Percentiles rank a stretch among this genome's conserved stretches.
These are phyloP conservation scores for Pleurotus giganteus DNA, from an alignment of 768 basidiomycete species.

Conservation along the genomic window DNA sequence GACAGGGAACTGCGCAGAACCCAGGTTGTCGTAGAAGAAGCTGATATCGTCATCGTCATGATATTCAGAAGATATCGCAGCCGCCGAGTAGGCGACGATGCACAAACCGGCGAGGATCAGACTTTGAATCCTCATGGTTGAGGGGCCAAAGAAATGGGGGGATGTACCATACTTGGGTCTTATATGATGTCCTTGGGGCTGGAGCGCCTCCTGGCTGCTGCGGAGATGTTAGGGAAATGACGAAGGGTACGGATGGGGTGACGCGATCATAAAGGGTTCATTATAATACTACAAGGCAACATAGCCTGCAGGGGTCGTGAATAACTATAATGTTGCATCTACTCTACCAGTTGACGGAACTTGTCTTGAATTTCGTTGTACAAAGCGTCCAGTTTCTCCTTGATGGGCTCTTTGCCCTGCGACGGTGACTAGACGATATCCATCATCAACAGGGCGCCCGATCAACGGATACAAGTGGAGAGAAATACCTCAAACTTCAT, in stretches of 20 bases:
- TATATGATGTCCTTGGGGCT: not conserved
- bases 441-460: conserved; percentile 1
- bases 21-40: not conserved
- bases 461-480: not conserved
- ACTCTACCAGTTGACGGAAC: conserved; percentile 85
- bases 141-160: not conserved
- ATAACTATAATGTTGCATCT: conserved; percentile 15
- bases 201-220: not conserved
- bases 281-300: conserved; percentile 12
- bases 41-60: not conserved
- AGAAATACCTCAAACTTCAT: conserved; percentile 93
- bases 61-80: not conserved
- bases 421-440: conserved; percentile 69
- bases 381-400: conserved; percentile 77
- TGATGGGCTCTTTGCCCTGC: conserved; percentile 82
- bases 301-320: conserved; percentile 18
- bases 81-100: not conserved
- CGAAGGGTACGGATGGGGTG: not conserved
- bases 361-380: conserved; percentile 89
- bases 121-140: not conserved
- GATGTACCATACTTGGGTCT: not conserved
- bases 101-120: not conserved
- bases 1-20: not conserved
- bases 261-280: conserved; percentile 13
- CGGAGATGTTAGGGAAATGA: not conserved